phyloP scores from a whole-genome alignment of 2,329 filamentous ascomycete species.

The Penicillium sp. region DNA sequence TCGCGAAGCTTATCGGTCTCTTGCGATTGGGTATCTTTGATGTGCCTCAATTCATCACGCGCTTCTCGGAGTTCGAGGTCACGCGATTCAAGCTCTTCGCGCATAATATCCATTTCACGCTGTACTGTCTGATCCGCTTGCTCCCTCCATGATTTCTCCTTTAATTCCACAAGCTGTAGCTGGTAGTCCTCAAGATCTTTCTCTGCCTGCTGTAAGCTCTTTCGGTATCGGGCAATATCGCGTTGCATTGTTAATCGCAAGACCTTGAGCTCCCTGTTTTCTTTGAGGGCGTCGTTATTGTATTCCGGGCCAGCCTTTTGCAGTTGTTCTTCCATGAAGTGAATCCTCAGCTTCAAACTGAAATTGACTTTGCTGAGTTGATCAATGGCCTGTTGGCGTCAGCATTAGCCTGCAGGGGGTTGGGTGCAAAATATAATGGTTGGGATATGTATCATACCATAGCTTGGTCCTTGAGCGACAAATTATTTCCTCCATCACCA shows the following conservation, averaged over 20 bases:
- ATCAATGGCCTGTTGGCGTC: conserved; percentile 64
- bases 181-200: conserved; percentile 81
- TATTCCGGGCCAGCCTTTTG: conserved; percentile 84
- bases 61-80: conserved; percentile 43
- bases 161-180: conserved; percentile 75
- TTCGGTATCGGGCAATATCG: conserved; percentile 82
- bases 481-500: conserved; percentile 76
- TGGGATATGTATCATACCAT: conserved; percentile 53
- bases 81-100: conserved; percentile 50
- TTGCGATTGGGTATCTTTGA: conserved; percentile 54
- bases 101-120: conserved; percentile 55
- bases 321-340: conserved; percentile 89
- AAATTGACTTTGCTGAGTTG: conserved; percentile 99
- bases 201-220: conserved; percentile 77
- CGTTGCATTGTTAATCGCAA: conserved; percentile 85
- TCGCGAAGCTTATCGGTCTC: conserved; percentile 67
- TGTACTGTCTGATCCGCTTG: conserved; percentile 69
- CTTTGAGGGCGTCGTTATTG: conserved; percentile 82
- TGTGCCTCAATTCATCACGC: conserved; percentile 56
- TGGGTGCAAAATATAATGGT: background rate
- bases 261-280: conserved; percentile 95
- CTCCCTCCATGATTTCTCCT: conserved; percentile 75
- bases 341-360: conserved; percentile 91
- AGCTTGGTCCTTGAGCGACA: conserved; percentile 92
- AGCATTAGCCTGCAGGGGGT: conserved; percentile 1